These are phyloP conservation scores for Neurospora sp. DNA, from an alignment of 2,329 filamentous ascomycete genomes.

Conservation along the genomic window DNA sequence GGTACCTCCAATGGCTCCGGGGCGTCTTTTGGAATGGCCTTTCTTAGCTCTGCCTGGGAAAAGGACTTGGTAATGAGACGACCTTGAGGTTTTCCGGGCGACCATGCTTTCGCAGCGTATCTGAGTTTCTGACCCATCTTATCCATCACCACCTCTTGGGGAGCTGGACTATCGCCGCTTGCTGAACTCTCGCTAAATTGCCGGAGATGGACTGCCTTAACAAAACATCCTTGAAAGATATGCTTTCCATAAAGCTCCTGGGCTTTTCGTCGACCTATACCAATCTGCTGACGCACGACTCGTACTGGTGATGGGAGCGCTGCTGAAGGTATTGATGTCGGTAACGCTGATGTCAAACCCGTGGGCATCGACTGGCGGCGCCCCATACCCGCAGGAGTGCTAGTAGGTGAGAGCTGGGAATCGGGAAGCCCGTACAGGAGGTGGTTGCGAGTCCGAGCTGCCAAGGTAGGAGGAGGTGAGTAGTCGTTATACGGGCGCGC, in stretches of 20 bases:
- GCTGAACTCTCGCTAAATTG: slow-evolving; percentile 21
- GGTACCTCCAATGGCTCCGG: background rate
- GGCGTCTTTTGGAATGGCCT: background rate
- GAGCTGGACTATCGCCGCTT: slow-evolving; percentile 7
- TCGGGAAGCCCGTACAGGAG: background rate
- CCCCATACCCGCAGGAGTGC: background rate
- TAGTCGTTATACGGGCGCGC: background rate
- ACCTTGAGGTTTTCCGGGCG: background rate
- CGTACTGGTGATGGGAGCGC: background rate
- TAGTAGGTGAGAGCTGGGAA: background rate
- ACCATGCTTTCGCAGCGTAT: background rate
- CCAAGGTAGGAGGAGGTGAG: background rate
- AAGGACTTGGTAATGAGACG: background rate
- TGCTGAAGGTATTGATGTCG: background rate
- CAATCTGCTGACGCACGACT: background rate
- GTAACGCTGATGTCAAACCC: background rate
- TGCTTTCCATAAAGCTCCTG: background rate
- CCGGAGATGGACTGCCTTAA: slow-evolving; percentile 32
- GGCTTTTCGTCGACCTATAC: background rate
- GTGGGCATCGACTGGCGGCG: background rate
- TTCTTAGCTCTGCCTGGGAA: background rate
- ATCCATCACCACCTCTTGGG: background rate
- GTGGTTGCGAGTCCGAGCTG: background rate
- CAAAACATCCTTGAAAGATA: slow-evolving; percentile 23
- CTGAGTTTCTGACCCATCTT: background rate